These are phyloP conservation scores for Rhipidocladum racemiflorum DNA, from an alignment of 176 grass and related monocot genomes.

Conservation along the genomic window DNA sequence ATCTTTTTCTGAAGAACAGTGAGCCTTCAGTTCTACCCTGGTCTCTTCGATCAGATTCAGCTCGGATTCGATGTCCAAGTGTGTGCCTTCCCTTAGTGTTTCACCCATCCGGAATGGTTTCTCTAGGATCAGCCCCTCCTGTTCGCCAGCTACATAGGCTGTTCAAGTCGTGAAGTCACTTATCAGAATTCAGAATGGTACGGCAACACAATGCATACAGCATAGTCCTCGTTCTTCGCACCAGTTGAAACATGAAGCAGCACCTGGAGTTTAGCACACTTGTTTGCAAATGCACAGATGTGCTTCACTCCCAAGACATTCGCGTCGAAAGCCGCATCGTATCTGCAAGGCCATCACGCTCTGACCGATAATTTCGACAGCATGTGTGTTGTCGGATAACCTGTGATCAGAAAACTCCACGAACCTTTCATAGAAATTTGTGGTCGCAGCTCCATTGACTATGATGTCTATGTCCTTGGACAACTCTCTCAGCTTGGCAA, in stretches of 20 bases:
- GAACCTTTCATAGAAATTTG: conserved; percentile 59
- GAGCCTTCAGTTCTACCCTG: conserved; percentile 14
- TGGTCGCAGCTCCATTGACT: conserved; percentile 53
- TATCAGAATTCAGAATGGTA: neutral
- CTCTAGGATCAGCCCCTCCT: conserved; percentile 44
- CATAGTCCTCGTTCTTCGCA: neutral
- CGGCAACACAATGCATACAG: neutral
- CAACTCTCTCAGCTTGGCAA: conserved; percentile 26
- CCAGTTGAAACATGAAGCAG: conserved; percentile 76
- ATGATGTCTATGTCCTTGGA: conserved; percentile 46
- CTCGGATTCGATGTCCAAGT: neutral
- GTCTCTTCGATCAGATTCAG: conserved; percentile 28
- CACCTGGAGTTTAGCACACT: conserved; percentile 50
- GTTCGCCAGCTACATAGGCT: conserved; percentile 48
- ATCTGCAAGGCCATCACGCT: conserved; percentile 16
- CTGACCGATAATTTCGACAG: neutral
- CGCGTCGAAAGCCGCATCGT: conserved; percentile 50
- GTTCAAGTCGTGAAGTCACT: neutral
- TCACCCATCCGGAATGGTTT: conserved; percentile 42
- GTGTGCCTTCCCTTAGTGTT: conserved; percentile 32
- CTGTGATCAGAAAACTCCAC: neutral
- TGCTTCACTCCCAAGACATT: conserved; percentile 56
- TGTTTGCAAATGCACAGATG: conserved; percentile 48
- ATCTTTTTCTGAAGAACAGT: neutral
- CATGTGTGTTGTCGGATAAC: neutral